Evolutionary conservation across 2,329 filamentous ascomycete genomes (phyloP).

Genomic region (Pestalotiopsis sp.): DNA sequence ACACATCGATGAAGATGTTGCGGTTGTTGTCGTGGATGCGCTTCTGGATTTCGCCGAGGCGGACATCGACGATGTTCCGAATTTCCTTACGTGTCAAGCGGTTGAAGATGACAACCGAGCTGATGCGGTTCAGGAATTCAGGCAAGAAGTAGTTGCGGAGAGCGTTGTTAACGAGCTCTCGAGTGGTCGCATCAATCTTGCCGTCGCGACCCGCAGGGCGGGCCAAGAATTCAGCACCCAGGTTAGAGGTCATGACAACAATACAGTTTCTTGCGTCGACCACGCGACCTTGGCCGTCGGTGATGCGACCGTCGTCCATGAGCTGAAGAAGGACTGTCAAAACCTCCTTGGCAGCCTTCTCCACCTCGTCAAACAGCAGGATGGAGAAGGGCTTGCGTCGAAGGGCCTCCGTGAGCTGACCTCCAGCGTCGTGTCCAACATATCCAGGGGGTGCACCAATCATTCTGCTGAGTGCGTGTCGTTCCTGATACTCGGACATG

Average conservation of each 20-base stretch:
- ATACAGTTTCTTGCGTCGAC: conserved; percentile 98
- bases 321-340: conserved; percentile 97
- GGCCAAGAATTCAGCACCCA: conserved; percentile 91
- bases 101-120: conserved; percentile 97
- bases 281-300: conserved; percentile 92
- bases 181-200: conserved; percentile 81
- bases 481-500: conserved; percentile 99
- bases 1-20: conserved; percentile 83
- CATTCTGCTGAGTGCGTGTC: conserved; percentile 93
- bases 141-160: conserved; percentile 96
- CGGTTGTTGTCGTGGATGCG: conserved; percentile 83
- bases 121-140: conserved; percentile 98
- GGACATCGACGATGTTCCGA: conserved; percentile 91
- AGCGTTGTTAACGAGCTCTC: conserved; percentile 87
- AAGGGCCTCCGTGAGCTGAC: conserved; percentile 92
- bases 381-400: conserved; percentile 97
- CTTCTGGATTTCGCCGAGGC: conserved; percentile 86
- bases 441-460: conserved; percentile 97
- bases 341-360: conserved; percentile 98
- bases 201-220: conserved; percentile 79
- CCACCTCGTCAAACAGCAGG: conserved; percentile 94
- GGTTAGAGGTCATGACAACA: conserved; percentile 98
- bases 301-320: conserved; percentile 99
- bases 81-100: conserved; percentile 89
- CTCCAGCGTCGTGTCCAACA: conserved; percentile 93